Base-by-base conservation (phyloP, 257 asterid species). In the Ocimum tenuiflorum region DNA sequence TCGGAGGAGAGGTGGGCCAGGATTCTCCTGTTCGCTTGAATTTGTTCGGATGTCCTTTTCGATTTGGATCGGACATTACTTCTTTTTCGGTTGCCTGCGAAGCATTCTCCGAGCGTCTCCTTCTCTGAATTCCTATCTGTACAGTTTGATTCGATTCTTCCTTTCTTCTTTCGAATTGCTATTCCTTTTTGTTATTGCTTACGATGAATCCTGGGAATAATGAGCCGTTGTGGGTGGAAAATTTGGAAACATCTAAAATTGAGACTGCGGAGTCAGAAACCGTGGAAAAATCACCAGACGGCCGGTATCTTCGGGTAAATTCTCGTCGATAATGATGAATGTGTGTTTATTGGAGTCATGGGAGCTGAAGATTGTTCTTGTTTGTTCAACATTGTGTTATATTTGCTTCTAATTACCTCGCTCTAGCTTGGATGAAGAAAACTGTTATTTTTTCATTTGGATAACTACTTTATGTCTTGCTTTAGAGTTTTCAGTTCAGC, bases 81-180 rank as follows among this genome's bases (percentile, higher is more conserved):
- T 81, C 92, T 9, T 87, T 77, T 59, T 74, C 81, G 8, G 83
- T 81, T 13, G 92, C 90, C 38, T 85, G 92, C 52, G 95, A 87
- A 72, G 95, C 95, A 0, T 83, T 87, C 63, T 87, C 90, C 14
- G 95, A 87, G 14, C 62, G 29, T 11, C 67, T 49, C 65, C 65
- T 59, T 59, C 67, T 78, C n/a, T 81, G 63, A 15, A 12, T 15
- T 24, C 60, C 20, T 71, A 7, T 24, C 48, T 71, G 79, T 79
- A 50, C 63, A 67, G 79, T 55, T 53, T 57, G 31, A 55, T 77
- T 63, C 19, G 10, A 13, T 18, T 39, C 36, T 11, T 70, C 57
- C 42, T 9, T n/a, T 13, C 1, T 29, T 42, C 2, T n/a, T 45
- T 49, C 9, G 18, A 7, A 22, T 9, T 36, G 24, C 50, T 14